Evolutionary conservation across 257 asterid genomes (phyloP), one percentile per base, ranked within the genome.

Genomic region (Solanum okadae): DNA sequence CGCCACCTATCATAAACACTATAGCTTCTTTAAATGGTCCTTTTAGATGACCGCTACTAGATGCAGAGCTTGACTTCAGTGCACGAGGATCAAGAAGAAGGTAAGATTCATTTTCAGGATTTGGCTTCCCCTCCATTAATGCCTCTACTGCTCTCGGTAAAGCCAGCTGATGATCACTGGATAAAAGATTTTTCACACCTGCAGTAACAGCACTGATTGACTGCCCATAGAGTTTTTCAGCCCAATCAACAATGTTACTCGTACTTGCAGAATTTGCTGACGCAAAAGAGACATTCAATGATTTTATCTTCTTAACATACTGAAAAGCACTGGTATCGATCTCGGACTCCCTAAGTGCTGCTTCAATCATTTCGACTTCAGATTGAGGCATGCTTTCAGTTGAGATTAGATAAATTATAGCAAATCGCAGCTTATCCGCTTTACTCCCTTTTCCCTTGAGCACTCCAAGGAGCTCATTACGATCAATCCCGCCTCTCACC

Each of bases 21-120:
- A 97, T 94, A 76, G 98, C 98, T 90, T 96, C 98, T 93, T 93
- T 97, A 83, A 94, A 97, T 44, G 99, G 99, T 59, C 99, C 99
- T 91, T 89, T 95, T 91, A 96, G 90, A 88, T 94, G 96, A 93
- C 94, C 90, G 91, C 93, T 88, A 59, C 95, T 91, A 23, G 70
- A 63, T 63, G 70, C 85, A 93, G 94, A 67, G 87, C 90, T 83
- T 71, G 98, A 95, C 90, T 95, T 97, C 3, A 97, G 98, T 33
- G 95, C 96, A 37, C 99, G 98, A 35, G 99, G 99, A 91, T 97
- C 99, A 44, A 95, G 95, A 10, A 89, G 87, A 70, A 94, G 96
- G 88, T 96, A 97, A 25, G 98, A 90, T 79, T 97, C 99, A 5
- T 93, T 90, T 87, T 97, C 99, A 1, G 99, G 99, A 92, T 92